These are phyloP conservation scores for Globisporangium alternatum DNA, from an alignment of 352 stramenopile genomes.

Conservation along the genomic window DNA sequence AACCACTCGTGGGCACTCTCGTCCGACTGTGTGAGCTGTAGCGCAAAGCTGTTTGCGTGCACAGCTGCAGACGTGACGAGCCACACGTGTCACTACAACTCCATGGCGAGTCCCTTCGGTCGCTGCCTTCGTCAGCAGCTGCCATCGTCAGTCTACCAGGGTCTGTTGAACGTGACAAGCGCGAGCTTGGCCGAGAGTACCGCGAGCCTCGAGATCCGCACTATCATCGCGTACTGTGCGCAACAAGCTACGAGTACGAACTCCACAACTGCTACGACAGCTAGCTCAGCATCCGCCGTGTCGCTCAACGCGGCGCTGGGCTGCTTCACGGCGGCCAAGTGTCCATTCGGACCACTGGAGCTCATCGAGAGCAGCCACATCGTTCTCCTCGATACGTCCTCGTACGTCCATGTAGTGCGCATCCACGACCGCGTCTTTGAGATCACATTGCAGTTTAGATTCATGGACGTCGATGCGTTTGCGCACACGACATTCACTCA, in stretches of 20 bases:
- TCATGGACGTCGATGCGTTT: neutral
- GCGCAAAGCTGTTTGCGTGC: slow-evolving; percentile 14
- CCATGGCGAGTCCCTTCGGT: slow-evolving; percentile 13
- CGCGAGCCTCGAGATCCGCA: slow-evolving; percentile 3
- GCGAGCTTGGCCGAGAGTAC: neutral
- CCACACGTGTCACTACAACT: slow-evolving; percentile 16
- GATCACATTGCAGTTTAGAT: slow-evolving; percentile 10
- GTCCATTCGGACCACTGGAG: slow-evolving; percentile 24
- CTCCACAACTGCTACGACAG: neutral
- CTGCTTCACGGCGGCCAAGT: slow-evolving; percentile 19
- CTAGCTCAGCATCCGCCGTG: neutral
- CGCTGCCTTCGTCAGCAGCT: slow-evolving; percentile 14
- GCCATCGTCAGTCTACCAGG: neutral
- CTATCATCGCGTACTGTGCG: slow-evolving; percentile 9
- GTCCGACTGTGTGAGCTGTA: slow-evolving; percentile 18
- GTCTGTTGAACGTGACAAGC: neutral
- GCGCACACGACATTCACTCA: neutral
- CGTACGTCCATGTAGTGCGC: slow-evolving; percentile 19
- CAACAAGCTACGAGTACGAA: neutral
- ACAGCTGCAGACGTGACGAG: slow-evolving; percentile 4
- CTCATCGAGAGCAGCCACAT: slow-evolving; percentile 1
- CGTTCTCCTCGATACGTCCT: slow-evolving; percentile 16
- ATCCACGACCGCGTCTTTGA: slow-evolving; percentile 11
- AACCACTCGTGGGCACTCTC: slow-evolving; percentile 19
- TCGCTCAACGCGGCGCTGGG: slow-evolving; percentile 10